Evolutionary conservation across 371 early-diverging fungal genomes (phyloP).

Genomic region (Zopfochytrium polystomum): DNA sequence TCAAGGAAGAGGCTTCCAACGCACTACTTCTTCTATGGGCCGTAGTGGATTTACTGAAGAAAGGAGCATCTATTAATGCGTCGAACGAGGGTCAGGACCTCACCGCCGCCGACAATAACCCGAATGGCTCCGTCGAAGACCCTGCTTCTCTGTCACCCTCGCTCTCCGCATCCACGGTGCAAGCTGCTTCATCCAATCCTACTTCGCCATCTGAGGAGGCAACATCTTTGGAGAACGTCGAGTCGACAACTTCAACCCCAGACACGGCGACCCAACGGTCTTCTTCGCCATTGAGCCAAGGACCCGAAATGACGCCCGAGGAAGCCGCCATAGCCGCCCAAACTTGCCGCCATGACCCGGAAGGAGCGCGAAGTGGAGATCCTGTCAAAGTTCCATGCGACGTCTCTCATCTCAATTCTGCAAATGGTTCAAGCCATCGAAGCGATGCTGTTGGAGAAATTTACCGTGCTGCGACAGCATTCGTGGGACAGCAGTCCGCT

Average conservation of each 20-base stretch:
- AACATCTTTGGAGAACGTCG: too few species aligned
- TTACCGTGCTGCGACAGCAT: not conserved
- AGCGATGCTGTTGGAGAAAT: constrained; percentile 9
- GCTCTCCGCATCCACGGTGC: too few species aligned
- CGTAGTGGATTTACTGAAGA: constrained; percentile 10
- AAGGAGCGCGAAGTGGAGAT: constrained; percentile 6
- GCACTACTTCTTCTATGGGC: constrained; percentile 12
- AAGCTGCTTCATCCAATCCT: too few species aligned
- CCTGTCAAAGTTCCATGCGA: not conserved
- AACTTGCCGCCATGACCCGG: not conserved
- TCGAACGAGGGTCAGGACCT: not conserved
- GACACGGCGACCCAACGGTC: too few species aligned
- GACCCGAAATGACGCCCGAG: not conserved
- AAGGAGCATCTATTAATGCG: not conserved
- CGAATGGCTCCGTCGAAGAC: not conserved
- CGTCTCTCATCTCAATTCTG: constrained; percentile 2
- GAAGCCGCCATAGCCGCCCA: not conserved
- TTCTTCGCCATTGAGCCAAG: not conserved
- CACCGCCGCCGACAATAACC: not conserved
- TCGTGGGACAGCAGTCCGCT: not conserved
- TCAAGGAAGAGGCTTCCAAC: not conserved
- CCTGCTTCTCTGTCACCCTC: too few species aligned
- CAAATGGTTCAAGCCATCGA: constrained; percentile 11
- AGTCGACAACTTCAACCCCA: too few species aligned
- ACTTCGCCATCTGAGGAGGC: too few species aligned